Evolutionary conservation across 441 rosid genomes (phyloP), one percentile per base, ranked within the genome.

Genomic region (Gossypium laxum): DNA sequence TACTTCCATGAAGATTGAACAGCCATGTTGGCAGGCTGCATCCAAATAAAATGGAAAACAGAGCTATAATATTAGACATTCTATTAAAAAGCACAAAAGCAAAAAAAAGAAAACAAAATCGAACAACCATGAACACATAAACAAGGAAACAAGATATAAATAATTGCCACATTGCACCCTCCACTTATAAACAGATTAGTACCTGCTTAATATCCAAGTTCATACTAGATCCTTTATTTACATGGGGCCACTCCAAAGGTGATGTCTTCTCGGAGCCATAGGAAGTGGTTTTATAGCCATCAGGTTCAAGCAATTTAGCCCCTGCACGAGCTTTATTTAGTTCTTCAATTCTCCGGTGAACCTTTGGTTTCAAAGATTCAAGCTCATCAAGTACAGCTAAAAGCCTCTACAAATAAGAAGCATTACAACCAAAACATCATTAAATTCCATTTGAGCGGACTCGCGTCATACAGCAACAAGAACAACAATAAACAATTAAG

Each of bases 331-430:
- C 77, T 73, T 62, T 83, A 74, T 89, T 85, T 54, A 85, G 79
- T 74, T 89, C 84, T 59, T 89, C 81, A 47, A 89, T 81, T 68
- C 48, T 78, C 72, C 71, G 82, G 15, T 78, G 75, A 32, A 89
- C 90, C 78, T 91, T 91, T 2, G 96, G 97, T 78, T 95, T 86
- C 75, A 89, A 76, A 74, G 80, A 74, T 83, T 95, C 98, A 11
- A 95, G 92, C 84, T 95, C 97, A 77, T 82, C 83, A 5, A 92
- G 45, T 0, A 92, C 92, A 74, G 82, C 77, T 11, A 82, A 79
- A 76, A 90, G 70, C 80, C 83, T 88, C 99, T 95, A 84, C 57
- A 61, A 64, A 58, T 51, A 73, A 74, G 43, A 72, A 54, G 54
- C 47, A 52, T 51, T 75, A 70, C 67, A 76, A 26, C 62, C 47